These are phyloP conservation scores for Saccharomycopsis sp. DNA, from an alignment of 805 yeast species.

Conservation along the genomic window DNA sequence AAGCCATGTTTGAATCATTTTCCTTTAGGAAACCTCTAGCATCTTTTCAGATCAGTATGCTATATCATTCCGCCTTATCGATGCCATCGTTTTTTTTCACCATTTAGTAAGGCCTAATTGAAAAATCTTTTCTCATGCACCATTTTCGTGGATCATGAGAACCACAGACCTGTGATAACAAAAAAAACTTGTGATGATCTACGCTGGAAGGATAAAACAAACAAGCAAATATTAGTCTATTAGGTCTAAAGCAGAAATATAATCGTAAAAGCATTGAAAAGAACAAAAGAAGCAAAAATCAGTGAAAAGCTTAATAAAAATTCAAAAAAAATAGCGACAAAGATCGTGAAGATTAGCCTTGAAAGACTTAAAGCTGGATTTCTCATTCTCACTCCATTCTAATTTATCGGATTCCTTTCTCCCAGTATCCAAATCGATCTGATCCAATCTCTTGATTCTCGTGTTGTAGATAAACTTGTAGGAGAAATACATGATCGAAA, in stretches of 20 bases:
- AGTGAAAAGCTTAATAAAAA: too few species aligned
- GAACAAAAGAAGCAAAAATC: neutral
- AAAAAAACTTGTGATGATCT: too few species aligned
- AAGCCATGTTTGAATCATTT: neutral
- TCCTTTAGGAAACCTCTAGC: neutral
- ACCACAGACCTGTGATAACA: neutral
- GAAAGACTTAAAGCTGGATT: neutral
- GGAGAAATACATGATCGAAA: slow-evolving; percentile 42
- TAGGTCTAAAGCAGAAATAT: neutral
- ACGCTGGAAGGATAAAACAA: neutral
- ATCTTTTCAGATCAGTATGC: too few species aligned
- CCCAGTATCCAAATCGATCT: slow-evolving; percentile 76
- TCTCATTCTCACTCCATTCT: slow-evolving; percentile 62
- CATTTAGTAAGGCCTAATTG: too few species aligned
- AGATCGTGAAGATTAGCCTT: neutral
- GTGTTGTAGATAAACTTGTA: slow-evolving; percentile 58
- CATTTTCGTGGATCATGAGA: neutral
- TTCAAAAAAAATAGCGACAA: slow-evolving; percentile 1
- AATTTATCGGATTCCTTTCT: slow-evolving; percentile 75
- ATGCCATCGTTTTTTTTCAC: neutral
- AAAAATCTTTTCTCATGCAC: neutral
- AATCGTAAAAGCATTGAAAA: neutral
- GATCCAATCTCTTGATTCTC: slow-evolving; percentile 58
- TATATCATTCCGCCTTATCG: too few species aligned
- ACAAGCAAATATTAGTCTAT: neutral